A percentile compares a stretch with the other conserved stretches of the same genome.
phyloP scores from a whole-genome alignment of 805 yeast species.

The Candida glaebosa region DNA sequence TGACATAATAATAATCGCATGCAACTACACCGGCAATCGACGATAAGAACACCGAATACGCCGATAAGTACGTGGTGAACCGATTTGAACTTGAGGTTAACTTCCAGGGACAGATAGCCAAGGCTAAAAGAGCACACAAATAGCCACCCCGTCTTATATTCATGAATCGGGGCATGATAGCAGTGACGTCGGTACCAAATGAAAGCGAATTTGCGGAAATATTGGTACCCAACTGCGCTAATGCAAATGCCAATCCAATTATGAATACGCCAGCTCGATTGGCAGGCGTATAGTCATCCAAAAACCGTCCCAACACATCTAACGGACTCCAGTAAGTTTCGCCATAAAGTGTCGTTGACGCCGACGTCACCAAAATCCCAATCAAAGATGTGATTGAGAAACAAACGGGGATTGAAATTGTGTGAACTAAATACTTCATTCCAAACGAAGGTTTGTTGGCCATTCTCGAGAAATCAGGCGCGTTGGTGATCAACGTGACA shows the following conservation, averaged over 20 bases:
- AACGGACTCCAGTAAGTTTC: slow-evolving; percentile 81
- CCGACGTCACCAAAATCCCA: slow-evolving; percentile 81
- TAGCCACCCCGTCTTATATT: slow-evolving; percentile 41
- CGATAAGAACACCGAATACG: slow-evolving; percentile 41
- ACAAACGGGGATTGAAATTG: slow-evolving; percentile 67
- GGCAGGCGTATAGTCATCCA: slow-evolving; percentile 39
- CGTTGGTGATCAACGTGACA: slow-evolving; percentile 83
- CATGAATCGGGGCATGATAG: slow-evolving; percentile 35
- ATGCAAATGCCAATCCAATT: slow-evolving; percentile 35
- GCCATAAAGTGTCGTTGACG: slow-evolving; percentile 65
- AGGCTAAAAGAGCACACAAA: slow-evolving; percentile 38
- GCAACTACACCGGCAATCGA: slow-evolving; percentile 43
- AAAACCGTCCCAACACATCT: slow-evolving; percentile 65
- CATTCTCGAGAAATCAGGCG: slow-evolving; percentile 87
- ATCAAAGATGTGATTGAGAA: slow-evolving; percentile 79
- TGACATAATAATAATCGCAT: slow-evolving; percentile 48
- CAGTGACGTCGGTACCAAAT: slow-evolving; percentile 41
- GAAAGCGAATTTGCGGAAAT: slow-evolving; percentile 40
- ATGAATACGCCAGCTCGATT: slow-evolving; percentile 43
- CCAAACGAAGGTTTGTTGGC: slow-evolving; percentile 47
- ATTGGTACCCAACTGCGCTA: slow-evolving; percentile 42
- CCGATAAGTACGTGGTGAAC: slow-evolving; percentile 42
- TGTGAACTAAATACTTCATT: slow-evolving; percentile 41
- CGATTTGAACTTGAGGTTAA: slow-evolving; percentile 34
- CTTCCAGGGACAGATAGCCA: slow-evolving; percentile 42